Percentiles rank a stretch among this genome's conserved stretches.
Evolutionary conservation across 75 land plant genomes (phyloP).

Genomic region (Pinus albicaulis): DNA sequence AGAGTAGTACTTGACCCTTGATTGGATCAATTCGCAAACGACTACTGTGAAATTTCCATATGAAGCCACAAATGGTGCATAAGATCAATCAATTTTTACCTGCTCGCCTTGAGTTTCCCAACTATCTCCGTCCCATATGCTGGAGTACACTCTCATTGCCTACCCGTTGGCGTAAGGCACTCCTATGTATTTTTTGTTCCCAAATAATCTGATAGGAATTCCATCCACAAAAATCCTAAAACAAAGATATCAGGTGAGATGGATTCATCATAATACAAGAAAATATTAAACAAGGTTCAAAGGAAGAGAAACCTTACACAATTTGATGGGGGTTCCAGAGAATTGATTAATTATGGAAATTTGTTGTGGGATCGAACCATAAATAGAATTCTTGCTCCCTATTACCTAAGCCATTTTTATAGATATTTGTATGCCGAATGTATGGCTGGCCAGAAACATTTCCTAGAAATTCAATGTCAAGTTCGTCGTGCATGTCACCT

Average conservation of each 20-base stretch:
- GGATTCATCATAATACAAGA: background rate
- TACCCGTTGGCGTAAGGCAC: constrained; percentile 37
- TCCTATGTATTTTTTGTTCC: constrained; percentile 27
- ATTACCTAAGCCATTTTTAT: constrained; percentile 15
- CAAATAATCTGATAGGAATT: constrained; percentile 37
- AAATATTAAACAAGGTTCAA: background rate
- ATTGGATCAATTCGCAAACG: constrained; percentile 9
- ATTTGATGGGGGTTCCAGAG: constrained; percentile 41
- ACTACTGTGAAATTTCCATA: background rate
- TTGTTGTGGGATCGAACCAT: constrained; percentile 53
- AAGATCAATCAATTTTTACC: constrained; percentile 27
- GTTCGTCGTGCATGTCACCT: constrained; percentile 38
- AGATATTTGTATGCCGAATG: constrained; percentile 50
- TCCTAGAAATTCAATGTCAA: constrained; percentile 60
- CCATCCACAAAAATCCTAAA: constrained; percentile 36
- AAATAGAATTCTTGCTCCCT: constrained; percentile 45
- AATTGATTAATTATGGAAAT: constrained; percentile 47
- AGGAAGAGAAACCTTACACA: constrained; percentile 22
- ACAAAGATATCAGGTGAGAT: background rate
- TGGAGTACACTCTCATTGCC: constrained; percentile 26
- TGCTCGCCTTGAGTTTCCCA: constrained; percentile 34
- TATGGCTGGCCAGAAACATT: constrained; percentile 43
- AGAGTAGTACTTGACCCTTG: too few relatives aligned
- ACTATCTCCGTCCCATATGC: constrained; percentile 29
- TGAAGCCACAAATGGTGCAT: constrained; percentile 29